Evolutionary conservation across 306 rosid genomes (phyloP).

Genomic region (Vigna angularis): DNA sequence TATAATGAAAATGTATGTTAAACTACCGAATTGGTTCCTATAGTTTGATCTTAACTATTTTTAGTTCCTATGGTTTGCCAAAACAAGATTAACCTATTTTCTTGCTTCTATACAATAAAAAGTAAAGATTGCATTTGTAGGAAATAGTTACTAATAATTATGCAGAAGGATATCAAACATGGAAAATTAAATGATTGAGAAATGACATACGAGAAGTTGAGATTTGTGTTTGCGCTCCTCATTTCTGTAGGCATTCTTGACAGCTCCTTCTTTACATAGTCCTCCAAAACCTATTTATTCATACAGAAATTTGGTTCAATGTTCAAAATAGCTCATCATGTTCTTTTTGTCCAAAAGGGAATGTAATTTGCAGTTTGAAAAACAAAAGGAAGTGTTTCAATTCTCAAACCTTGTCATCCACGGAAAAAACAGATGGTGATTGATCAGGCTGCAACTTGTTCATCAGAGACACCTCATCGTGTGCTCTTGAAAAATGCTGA

Average conservation of each 20-base stretch:
- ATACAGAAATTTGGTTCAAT: neutral
- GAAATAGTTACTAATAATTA: neutral
- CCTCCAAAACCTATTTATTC: conserved; percentile 62
- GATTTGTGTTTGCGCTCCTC: conserved; percentile 62
- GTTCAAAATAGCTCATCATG: neutral
- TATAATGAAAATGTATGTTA: neutral
- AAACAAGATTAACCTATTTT: neutral
- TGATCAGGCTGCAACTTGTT: conserved; percentile 66
- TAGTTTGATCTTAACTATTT: no score
- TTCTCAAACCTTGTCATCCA: conserved; percentile 68
- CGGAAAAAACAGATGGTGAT: conserved; percentile 70
- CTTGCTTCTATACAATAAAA: conserved; percentile 26
- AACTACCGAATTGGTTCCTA: no score
- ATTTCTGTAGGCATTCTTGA: conserved; percentile 74
- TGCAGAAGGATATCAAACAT: neutral
- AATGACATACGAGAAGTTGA: conserved; percentile 62
- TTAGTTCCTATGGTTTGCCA: no score
- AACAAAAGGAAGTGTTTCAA: neutral
- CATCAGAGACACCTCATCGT: conserved; percentile 60
- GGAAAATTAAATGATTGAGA: neutral
- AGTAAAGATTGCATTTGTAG: neutral
- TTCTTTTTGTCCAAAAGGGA: neutral
- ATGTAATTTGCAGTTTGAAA: neutral
- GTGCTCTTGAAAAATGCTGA: conserved; percentile 48
- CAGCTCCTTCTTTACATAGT: conserved; percentile 65